Conservation (phyloP, 2,329 filamentous ascomycete species). For the Tolypocladium cylindrosporum region DNA sequence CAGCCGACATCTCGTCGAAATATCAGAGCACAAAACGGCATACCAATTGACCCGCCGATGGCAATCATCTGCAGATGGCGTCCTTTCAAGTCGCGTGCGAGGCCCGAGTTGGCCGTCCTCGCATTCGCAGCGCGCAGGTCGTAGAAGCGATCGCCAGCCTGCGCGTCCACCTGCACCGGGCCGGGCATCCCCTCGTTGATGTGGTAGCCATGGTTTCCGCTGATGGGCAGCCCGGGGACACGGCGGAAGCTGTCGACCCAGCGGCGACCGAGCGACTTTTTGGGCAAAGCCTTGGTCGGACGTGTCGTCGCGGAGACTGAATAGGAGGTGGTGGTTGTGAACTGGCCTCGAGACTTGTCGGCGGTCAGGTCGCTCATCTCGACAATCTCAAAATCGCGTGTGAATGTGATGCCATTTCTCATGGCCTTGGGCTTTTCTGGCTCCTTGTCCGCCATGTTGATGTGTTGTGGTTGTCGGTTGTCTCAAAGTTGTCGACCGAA, state of each 20-base stretch:
- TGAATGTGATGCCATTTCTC: slow-evolving; percentile 7
- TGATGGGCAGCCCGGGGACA: slow-evolving; percentile 35
- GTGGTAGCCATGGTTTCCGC: slow-evolving; percentile 15
- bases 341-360: background rate
- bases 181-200: slow-evolving; percentile 12
- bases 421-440: slow-evolving; percentile 4
- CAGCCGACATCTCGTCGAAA: background rate
- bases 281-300: background rate
- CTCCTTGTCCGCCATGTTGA: slow-evolving; percentile 1
- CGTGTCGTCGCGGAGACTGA: slow-evolving; percentile 3
- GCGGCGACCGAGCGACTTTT: slow-evolving; percentile 15
- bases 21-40: background rate
- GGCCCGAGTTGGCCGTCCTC: slow-evolving; percentile 64
- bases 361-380: slow-evolving; percentile 7
- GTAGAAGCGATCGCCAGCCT: slow-evolving; percentile 35
- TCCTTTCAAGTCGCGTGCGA: slow-evolving; percentile 69
- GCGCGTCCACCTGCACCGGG: background rate
- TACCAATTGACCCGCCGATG: slow-evolving; percentile 71
- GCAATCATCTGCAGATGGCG: slow-evolving; percentile 96
- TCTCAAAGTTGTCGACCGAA: background rate
- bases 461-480: background rate
- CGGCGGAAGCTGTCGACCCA: slow-evolving; percentile 47
- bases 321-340: slow-evolving; percentile 6
- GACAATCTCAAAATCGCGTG: slow-evolving; percentile 9
- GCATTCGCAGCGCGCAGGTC: slow-evolving; percentile 50